Conservation (phyloP, 225 moss, liverwort and hornwort genomes). For the Physcomitrium patens region DNA sequence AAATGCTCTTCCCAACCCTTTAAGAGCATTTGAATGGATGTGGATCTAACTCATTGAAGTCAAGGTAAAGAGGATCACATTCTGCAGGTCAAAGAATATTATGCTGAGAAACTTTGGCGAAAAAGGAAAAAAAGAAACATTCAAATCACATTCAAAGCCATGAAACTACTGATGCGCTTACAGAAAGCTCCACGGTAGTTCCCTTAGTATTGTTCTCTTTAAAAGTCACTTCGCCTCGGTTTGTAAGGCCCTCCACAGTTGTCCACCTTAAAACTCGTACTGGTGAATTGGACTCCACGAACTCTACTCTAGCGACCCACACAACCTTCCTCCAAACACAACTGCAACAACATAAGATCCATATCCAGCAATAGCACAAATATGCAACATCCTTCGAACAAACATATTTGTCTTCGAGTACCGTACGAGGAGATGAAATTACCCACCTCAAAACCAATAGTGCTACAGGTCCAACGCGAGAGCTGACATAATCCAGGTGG, state of each 20-base stretch:
- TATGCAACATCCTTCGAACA: neutral
- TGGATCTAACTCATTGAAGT: neutral
- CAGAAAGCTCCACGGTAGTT: slow-evolving; percentile 61
- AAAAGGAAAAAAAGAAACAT: neutral
- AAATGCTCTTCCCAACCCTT: neutral
- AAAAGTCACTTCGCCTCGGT: slow-evolving; percentile 52
- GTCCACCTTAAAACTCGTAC: slow-evolving; percentile 44
- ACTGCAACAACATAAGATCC: slow-evolving; percentile 41
- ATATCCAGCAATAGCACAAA: slow-evolving; percentile 1
- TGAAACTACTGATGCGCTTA: slow-evolving; percentile 25
- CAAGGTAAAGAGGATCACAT: neutral
- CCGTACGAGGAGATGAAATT: slow-evolving; percentile 5
- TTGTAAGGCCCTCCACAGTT: slow-evolving; percentile 56
- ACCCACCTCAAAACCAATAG: slow-evolving; percentile 59
- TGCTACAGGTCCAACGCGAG: slow-evolving; percentile 67
- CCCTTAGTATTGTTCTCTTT: slow-evolving; percentile 45
- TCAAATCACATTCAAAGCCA: neutral
- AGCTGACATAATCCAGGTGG: slow-evolving; percentile 43
- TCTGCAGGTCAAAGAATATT: slow-evolving; percentile 5
- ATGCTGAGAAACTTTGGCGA: neutral
- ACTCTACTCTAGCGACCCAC: slow-evolving; percentile 59
- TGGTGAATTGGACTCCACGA: slow-evolving; percentile 34
- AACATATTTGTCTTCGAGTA: neutral
- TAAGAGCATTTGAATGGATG: neutral
- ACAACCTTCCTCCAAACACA: slow-evolving; percentile 48